Percentiles rank a stretch among this genome's conserved stretches.
These are phyloP conservation scores for Sequoia sempervirens DNA, from an alignment of 75 land plant genomes.

Conservation along the genomic window DNA sequence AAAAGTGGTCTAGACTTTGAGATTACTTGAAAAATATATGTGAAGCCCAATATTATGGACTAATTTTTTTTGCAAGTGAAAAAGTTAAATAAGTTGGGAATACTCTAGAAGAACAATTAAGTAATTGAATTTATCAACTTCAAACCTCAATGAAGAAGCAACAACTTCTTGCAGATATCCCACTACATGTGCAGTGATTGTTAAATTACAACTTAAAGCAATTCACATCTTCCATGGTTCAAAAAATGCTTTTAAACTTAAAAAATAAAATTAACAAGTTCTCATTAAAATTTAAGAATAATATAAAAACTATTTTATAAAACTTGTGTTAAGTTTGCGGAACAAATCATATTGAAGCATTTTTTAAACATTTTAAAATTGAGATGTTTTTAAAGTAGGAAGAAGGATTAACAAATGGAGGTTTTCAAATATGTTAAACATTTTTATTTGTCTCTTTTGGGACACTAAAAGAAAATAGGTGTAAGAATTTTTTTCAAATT, in stretches of 20 bases:
- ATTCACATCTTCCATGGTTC: background rate
- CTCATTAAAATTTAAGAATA: background rate
- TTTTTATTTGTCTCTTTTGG: too few species aligned
- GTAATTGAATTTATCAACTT: background rate
- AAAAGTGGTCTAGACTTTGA: background rate
- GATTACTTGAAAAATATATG: background rate
- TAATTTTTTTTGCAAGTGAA: background rate
- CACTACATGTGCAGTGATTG: background rate
- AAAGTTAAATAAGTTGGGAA: background rate
- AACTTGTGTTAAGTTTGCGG: background rate
- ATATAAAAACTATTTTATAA: too few species aligned
- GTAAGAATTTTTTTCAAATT: too few species aligned
- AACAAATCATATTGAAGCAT: background rate
- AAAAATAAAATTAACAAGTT: too few species aligned
- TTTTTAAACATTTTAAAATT: too few species aligned
- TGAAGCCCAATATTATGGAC: background rate
- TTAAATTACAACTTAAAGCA: background rate
- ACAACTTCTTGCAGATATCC: too few species aligned
- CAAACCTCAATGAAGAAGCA: background rate
- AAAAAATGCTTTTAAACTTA: too few species aligned
- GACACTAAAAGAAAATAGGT: too few species aligned
- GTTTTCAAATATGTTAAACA: too few species aligned
- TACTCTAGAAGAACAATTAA: background rate
- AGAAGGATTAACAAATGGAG: background rate
- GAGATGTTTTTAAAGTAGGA: background rate